phyloP scores from a whole-genome alignment of 1,139 yeast genomes.

The Candida sojae region DNA sequence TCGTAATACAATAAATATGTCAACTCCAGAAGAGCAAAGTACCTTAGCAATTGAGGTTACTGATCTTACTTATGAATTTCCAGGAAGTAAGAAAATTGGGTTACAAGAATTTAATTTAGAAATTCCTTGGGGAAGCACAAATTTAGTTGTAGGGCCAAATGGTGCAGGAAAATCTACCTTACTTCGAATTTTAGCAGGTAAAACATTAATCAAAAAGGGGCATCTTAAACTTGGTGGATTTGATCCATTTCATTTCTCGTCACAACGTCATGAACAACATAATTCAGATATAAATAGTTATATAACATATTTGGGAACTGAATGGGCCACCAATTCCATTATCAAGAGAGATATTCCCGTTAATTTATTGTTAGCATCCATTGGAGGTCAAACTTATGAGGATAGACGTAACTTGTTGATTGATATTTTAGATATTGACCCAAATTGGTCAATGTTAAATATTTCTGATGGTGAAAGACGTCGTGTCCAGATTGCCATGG shows the following conservation, averaged over 20 bases:
- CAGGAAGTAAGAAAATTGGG: slow-evolving; percentile 63
- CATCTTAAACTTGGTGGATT: slow-evolving; percentile 68
- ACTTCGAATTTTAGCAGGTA: slow-evolving; percentile 83
- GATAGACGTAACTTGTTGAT: slow-evolving; percentile 79
- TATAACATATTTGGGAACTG: slow-evolving; percentile 87
- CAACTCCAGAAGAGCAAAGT: slow-evolving; percentile 9
- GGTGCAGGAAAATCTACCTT: slow-evolving; percentile 97
- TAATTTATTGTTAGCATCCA: slow-evolving; percentile 68
- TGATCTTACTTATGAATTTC: slow-evolving; percentile 69
- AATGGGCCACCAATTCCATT: slow-evolving; percentile 93
- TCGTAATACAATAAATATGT: background rate
- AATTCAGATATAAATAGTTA: slow-evolving; percentile 48
- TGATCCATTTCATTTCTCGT: slow-evolving; percentile 83
- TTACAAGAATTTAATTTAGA: slow-evolving; percentile 60
- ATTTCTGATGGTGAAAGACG: slow-evolving; percentile 95
- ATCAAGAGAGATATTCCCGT: slow-evolving; percentile 92
- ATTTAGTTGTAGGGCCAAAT: slow-evolving; percentile 85
- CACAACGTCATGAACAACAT: slow-evolving; percentile 33
- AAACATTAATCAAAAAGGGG: slow-evolving; percentile 79
- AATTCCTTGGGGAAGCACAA: slow-evolving; percentile 72
- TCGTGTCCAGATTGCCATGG: slow-evolving; percentile 92
- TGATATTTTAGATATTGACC: slow-evolving; percentile 77
- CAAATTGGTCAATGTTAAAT: slow-evolving; percentile 88
- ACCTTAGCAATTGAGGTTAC: slow-evolving; percentile 62
- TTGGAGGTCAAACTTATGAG: slow-evolving; percentile 76